These are phyloP conservation scores for Cercophora sp. DNA, from an alignment of 495 filamentous ascomycete genomes.

Conservation along the genomic window DNA sequence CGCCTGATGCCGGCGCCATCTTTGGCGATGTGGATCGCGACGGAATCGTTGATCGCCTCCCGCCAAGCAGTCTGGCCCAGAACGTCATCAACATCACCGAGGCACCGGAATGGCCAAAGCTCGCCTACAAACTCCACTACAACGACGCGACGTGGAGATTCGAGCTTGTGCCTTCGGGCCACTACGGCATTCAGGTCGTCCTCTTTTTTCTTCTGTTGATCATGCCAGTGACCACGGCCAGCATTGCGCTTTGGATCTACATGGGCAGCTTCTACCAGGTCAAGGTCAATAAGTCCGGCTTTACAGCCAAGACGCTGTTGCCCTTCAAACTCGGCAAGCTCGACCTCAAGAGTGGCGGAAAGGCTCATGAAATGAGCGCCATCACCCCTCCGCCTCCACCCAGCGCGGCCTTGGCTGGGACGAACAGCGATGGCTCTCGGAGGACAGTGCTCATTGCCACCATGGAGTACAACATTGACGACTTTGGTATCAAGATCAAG, in stretches of 20 bases:
- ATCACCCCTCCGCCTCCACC: constrained; percentile 24
- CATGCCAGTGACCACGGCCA: constrained; percentile 50
- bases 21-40: constrained; percentile 38
- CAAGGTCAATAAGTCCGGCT: constrained; percentile 66
- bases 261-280: constrained; percentile 65
- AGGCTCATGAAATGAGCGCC: constrained; percentile 34
- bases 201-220: constrained; percentile 56
- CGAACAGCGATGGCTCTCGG: constrained; percentile 25
- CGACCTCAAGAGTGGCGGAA: constrained; percentile 47
- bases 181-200: constrained; percentile 52
- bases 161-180: constrained; percentile 51
- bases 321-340: constrained; percentile 24
- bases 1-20: constrained; percentile 49
- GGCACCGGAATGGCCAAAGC: constrained; percentile 50
- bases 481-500: constrained; percentile 66
- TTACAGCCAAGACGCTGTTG: constrained; percentile 38
- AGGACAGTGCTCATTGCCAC: constrained; percentile 63
- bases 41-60: constrained; percentile 58
- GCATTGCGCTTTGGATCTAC: constrained; percentile 54
- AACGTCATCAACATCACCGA: constrained; percentile 60
- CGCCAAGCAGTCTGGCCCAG: constrained; percentile 54
- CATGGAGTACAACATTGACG: constrained; percentile 70
- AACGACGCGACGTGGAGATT: constrained; percentile 55
- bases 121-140: constrained; percentile 54
- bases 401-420: constrained; percentile 14